Conservation (phyloP, 306 rosid species). For the Cicer pinnatifidum region DNA sequence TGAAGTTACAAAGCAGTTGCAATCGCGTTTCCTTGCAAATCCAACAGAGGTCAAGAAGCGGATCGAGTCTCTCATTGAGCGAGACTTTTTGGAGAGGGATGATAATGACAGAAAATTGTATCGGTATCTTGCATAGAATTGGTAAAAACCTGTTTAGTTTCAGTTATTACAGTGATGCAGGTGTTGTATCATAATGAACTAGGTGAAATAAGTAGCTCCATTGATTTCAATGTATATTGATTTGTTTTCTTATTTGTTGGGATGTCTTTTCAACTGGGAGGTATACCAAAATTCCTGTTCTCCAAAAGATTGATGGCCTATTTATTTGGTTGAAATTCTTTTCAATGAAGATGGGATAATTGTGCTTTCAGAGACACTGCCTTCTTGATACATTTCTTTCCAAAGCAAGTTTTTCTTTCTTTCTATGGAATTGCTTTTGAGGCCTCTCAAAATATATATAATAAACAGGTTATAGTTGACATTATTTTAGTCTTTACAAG, state of each 20-base stretch:
- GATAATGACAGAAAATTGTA: constrained; percentile 73
- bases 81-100: constrained; percentile 96
- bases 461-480: no score
- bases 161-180: constrained; percentile 28
- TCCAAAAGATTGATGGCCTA: no score
- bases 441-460: no score
- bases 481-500: no score
- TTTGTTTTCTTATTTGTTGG: constrained; percentile 38
- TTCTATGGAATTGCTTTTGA: no score
- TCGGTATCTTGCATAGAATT: constrained; percentile 82
- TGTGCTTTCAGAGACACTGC: no score
- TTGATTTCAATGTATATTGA: constrained; percentile 50
- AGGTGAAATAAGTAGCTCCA: constrained; percentile 42
- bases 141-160: constrained; percentile 30
- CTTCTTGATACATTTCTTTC: no score
- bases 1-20: constrained; percentile 92
- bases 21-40: constrained; percentile 77
- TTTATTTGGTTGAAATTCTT: no score
- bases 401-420: no score
- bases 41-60: constrained; percentile 89
- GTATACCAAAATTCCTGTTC: no score
- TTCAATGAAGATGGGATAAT: no score
- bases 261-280: background rate
- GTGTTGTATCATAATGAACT: constrained; percentile 45
- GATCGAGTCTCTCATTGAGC: constrained; percentile 82